Percentiles rank a stretch among this genome's conserved stretches.
These are phyloP conservation scores for Phycomyces nitens DNA, from an alignment of 192 early-diverging fungal species.

Conservation along the genomic window DNA sequence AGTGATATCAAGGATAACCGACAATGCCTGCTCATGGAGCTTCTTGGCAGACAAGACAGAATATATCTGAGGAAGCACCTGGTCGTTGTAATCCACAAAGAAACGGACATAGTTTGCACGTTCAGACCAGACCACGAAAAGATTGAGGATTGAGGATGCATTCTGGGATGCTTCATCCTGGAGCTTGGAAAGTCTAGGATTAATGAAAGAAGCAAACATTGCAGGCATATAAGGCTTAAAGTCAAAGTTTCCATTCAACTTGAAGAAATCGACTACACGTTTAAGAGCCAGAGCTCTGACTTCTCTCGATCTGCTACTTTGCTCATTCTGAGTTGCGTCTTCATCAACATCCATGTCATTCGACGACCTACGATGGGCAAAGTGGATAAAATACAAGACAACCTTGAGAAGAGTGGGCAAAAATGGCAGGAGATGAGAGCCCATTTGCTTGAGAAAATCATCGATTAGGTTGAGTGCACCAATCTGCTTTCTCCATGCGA, in stretches of 20 bases:
- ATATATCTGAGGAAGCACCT: conserved; percentile 67
- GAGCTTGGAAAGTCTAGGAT: conserved; percentile 66
- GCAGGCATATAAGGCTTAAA: conserved; percentile 72
- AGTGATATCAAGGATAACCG: conserved; percentile 68
- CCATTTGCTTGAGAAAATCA: conserved; percentile 84
- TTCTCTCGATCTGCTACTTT: conserved; percentile 53
- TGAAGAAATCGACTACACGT: conserved; percentile 76
- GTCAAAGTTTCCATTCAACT: conserved; percentile 66
- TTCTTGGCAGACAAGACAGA: conserved; percentile 77
- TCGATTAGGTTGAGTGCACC: conserved; percentile 79
- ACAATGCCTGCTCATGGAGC: conserved; percentile 68
- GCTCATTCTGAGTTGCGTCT: conserved; percentile 19
- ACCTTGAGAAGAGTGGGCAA: conserved; percentile 71
- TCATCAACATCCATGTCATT: conserved; percentile 21
- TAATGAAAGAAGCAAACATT: conserved; percentile 72
- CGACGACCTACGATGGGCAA: conserved; percentile 37
- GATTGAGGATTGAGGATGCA: conserved; percentile 71
- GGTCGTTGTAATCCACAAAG: conserved; percentile 59
- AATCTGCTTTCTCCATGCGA: conserved; percentile 60
- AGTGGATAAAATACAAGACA: conserved; percentile 67
- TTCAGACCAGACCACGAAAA: conserved; percentile 78
- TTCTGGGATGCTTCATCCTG: conserved; percentile 85
- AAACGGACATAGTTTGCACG: conserved; percentile 60
- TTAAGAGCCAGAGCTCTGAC: conserved; percentile 71
- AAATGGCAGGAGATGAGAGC: conserved; percentile 65